A percentile compares a stretch with the other conserved stretches of the same genome.
Evolutionary conservation across 495 filamentous ascomycete genomes (phyloP).

Genomic region (Podospora didyma): DNA sequence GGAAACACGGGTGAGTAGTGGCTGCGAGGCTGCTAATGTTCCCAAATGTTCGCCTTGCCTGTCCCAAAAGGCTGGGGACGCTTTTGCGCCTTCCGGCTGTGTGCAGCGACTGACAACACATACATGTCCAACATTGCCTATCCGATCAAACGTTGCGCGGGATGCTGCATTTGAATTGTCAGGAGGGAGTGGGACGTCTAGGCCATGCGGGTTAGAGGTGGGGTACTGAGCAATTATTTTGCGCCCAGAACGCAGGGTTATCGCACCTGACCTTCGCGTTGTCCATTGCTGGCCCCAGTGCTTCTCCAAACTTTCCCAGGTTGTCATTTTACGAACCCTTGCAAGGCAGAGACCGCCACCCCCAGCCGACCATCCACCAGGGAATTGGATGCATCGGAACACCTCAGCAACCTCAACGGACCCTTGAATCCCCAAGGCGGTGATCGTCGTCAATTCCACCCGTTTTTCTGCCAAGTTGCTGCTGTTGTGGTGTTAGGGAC

Average conservation of each 20-base stretch:
- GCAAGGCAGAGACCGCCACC: background rate
- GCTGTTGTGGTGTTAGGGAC: slow-evolving; percentile 17
- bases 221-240: no score
- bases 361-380: background rate
- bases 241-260: background rate
- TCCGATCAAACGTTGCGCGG: no score
- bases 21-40: background rate
- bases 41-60: background rate
- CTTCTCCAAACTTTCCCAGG: background rate
- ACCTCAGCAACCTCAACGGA: slow-evolving; percentile 2
- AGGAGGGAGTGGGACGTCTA: no score
- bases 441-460: slow-evolving; percentile 18
- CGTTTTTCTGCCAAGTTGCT: slow-evolving; percentile 11
- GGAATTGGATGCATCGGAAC: background rate
- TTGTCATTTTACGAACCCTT: background rate
- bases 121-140: background rate
- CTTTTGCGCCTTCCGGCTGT: background rate
- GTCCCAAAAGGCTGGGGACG: background rate
- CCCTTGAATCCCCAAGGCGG: slow-evolving; percentile 11
- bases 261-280: background rate
- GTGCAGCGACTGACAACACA: background rate
- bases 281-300: slow-evolving; percentile 12
- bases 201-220: no score
- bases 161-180: no score
- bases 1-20: no score